A percentile compares a stretch with the other conserved stretches of the same genome.
Conservation (phyloP, 1,139 yeast species). For the Scheffersomyces insectosa region DNA sequence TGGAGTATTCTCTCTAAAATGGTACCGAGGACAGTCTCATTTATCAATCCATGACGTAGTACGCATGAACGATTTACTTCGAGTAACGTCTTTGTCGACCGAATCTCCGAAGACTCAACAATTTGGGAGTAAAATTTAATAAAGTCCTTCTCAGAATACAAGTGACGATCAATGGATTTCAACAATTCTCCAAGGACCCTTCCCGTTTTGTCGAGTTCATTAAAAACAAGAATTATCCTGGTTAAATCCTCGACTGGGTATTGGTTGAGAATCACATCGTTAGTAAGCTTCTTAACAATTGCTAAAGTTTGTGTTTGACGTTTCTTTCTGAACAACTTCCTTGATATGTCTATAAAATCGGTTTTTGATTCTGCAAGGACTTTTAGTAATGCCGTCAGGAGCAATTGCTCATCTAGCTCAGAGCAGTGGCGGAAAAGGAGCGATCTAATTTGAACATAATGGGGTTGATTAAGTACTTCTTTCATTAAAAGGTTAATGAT, state of each 20-base stretch:
- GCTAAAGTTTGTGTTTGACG: background rate
- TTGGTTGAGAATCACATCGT: background rate
- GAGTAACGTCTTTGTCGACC: constrained; percentile 19
- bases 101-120: constrained; percentile 5
- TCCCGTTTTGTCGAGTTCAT: background rate
- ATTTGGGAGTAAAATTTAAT: constrained; percentile 2
- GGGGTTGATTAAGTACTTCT: constrained; percentile 2
- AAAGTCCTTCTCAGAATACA: background rate
- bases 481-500: constrained; percentile 12
- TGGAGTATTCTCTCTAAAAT: constrained; percentile 15
- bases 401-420: constrained; percentile 5
- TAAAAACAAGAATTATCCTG: background rate
- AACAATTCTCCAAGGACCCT: background rate
- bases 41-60: constrained; percentile 16
- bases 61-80: constrained; percentile 24
- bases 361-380: constrained; percentile 2
- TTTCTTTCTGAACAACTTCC: constrained; percentile 1
- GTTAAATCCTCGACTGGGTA: background rate
- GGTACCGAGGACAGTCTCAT: constrained; percentile 10
- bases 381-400: constrained; percentile 3
- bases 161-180: background rate
- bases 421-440: constrained; percentile 6
- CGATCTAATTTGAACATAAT: constrained; percentile 4
- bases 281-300: background rate
- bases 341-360: constrained; percentile 2